Percentiles rank a stretch among this genome's conserved stretches.
Evolutionary conservation across 2,329 filamentous ascomycete genomes (phyloP).

Genomic region (Gaeumannomyces sp.): DNA sequence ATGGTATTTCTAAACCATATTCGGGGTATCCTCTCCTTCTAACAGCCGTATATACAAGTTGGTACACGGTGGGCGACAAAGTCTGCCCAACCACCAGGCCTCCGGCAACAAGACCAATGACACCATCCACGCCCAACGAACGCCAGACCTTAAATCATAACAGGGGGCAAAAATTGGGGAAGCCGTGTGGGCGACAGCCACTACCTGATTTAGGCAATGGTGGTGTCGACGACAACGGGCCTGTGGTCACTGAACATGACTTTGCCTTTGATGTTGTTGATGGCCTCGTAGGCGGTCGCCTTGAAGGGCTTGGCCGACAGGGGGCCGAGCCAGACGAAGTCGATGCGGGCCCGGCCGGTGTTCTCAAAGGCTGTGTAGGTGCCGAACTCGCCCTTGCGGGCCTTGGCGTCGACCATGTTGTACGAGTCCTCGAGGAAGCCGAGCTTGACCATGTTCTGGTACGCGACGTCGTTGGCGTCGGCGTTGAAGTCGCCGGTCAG

Average conservation of each 20-base stretch:
- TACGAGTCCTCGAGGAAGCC: conserved; percentile 4
- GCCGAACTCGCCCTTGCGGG: background rate
- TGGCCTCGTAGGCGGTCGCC: conserved; percentile 5
- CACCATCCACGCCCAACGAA: background rate
- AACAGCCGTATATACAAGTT: background rate
- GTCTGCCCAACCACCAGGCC: too few relatives aligned
- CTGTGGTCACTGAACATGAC: conserved; percentile 11
- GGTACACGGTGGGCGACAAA: too few relatives aligned
- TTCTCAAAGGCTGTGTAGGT: conserved; percentile 4
- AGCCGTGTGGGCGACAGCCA: background rate
- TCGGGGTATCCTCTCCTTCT: background rate
- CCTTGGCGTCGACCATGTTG: background rate
- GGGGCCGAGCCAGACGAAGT: conserved; percentile 14
- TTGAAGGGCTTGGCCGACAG: conserved; percentile 3
- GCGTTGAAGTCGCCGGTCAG: conserved; percentile 13
- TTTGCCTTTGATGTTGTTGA: conserved; percentile 7
- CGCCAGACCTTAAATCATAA: background rate
- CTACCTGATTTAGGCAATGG: conserved; percentile 3
- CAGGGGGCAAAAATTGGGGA: background rate
- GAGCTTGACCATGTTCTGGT: conserved; percentile 5
- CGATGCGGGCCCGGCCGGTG: conserved; percentile 12
- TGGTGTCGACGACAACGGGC: conserved; percentile 10
- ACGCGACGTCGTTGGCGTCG: conserved; percentile 2
- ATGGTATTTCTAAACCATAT: background rate
- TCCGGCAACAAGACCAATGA: background rate